Percentiles rank a stretch among this genome's conserved stretches.
These are phyloP conservation scores for Aspergillus ustus DNA, from an alignment of 2,329 filamentous ascomycete species.

Conservation along the genomic window DNA sequence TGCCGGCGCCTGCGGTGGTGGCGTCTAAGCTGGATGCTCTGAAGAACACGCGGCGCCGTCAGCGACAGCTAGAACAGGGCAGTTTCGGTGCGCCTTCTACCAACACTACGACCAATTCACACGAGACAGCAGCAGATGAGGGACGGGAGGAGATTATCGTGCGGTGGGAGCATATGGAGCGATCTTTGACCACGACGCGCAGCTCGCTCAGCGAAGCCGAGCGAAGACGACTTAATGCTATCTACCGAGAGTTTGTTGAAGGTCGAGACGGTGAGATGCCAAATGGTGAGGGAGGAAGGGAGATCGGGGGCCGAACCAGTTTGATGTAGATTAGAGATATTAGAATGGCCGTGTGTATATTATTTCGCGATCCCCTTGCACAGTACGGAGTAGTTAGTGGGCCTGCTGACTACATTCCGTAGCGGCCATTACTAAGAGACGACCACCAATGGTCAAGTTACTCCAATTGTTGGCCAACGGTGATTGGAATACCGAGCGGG, in stretches of 20 bases:
- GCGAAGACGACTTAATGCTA: constrained; percentile 71
- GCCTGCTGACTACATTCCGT: background rate
- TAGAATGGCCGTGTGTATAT: constrained; percentile 11
- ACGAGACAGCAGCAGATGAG: constrained; percentile 36
- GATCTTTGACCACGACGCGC: constrained; percentile 75
- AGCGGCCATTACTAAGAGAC: background rate
- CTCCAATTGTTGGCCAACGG: background rate
- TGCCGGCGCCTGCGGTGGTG: constrained; percentile 80
- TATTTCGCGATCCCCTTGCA: background rate
- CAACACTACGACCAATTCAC: constrained; percentile 29
- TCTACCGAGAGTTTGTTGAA: constrained; percentile 92
- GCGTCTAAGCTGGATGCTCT: constrained; percentile 81
- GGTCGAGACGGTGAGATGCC: constrained; percentile 94
- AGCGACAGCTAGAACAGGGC: constrained; percentile 57
- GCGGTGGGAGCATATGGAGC: constrained; percentile 79
- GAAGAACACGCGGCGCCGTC: constrained; percentile 69
- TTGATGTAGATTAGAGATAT: constrained; percentile 69
- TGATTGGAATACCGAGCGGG: background rate
- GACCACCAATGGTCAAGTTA: background rate
- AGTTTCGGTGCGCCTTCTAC: constrained; percentile 25
- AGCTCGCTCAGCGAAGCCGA: constrained; percentile 84
- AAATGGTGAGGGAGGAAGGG: constrained; percentile 86
- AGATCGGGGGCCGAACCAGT: constrained; percentile 89
- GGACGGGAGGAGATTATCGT: constrained; percentile 74
- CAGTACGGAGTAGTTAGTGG: no score